Conservation (phyloP, 192 early-diverging fungal genomes). For the Rhizophagus sp. region DNA sequence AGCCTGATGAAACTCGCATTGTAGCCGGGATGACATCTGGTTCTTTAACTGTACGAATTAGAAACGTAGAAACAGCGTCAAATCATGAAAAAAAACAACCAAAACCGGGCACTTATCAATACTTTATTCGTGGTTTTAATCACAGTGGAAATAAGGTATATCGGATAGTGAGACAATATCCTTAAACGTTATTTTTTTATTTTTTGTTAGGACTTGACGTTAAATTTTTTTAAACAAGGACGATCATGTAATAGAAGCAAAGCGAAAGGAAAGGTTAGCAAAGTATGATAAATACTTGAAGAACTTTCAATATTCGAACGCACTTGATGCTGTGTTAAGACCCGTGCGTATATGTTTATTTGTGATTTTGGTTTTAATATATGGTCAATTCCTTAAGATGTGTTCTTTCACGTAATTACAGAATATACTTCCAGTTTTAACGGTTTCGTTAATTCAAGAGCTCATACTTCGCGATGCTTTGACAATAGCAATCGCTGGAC, state of each 20-base stretch:
- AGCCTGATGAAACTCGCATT: conserved; percentile 85
- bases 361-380: neutral
- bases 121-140: conserved; percentile 67
- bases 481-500: conserved; percentile 72
- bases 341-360: conserved; percentile 46
- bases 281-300: conserved; percentile 84
- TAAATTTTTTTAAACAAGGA: conserved; percentile 39
- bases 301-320: conserved; percentile 85
- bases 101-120: conserved; percentile 64
- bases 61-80: conserved; percentile 49
- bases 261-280: conserved; percentile 60
- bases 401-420: neutral
- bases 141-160: conserved; percentile 45
- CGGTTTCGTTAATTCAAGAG: conserved; percentile 85
- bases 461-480: conserved; percentile 86
- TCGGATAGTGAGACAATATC: neutral
- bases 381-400: neutral
- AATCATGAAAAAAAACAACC: conserved; percentile 18
- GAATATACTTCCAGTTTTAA: conserved; percentile 50
- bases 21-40: conserved; percentile 93
- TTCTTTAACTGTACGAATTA: conserved; percentile 81
- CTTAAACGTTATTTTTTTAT: conserved; percentile 10
- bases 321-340: conserved; percentile 81
- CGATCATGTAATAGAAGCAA: conserved; percentile 78
- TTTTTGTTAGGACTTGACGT: neutral